Base-by-base conservation (phyloP, 2,329 filamentous ascomycete genomes). In the Corynespora cassiicola region DNA sequence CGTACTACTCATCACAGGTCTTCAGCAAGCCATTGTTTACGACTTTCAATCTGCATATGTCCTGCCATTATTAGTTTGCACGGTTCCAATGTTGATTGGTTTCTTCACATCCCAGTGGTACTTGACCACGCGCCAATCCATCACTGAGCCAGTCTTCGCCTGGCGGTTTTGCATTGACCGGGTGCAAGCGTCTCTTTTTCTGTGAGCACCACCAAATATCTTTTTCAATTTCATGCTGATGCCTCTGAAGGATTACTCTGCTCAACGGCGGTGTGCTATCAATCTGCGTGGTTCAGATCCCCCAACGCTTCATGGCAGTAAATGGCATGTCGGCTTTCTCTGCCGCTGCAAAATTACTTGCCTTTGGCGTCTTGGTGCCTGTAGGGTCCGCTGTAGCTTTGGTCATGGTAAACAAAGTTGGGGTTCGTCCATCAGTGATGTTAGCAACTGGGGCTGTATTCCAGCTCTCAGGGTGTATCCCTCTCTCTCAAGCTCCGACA, bases 31-130 rank as follows among this genome's bases (percentile, higher is more conserved):
- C 7, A 18, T 34, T 8, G 37, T 37, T 10, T 46, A 38, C 18
- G 12, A 15, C 0, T 57, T 36, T 16, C n/a, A 12, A 2, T 54
- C 47, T 1, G 12, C 36, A 2, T 34, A 40, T n/a, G 47, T 54
- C 2, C 32, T 52, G 9, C 30, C 41, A 3, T 21, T 55, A 16
- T 26, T 57, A 5, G 23, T 56, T 8, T 32, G 23, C 23, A 17
- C 45, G 4, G 36, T 4, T 2, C 39, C 39, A 3, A 43, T 54
- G 6, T 25, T 35, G 4, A n/a, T 47, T 15, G 52, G 30, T 3
- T 56, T 57, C 35, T 23, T 57, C 17, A 18, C 18, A 3, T 55
- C 33, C 36, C 30, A 55, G 25, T 46, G 52, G 43, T 50, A 27
- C 19, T 26, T 48, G 15, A 54, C 52, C 3, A 38, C 24, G 14